Base-by-base conservation (phyloP, 176 grass and related monocot species). In the Musa beccarii region DNA sequence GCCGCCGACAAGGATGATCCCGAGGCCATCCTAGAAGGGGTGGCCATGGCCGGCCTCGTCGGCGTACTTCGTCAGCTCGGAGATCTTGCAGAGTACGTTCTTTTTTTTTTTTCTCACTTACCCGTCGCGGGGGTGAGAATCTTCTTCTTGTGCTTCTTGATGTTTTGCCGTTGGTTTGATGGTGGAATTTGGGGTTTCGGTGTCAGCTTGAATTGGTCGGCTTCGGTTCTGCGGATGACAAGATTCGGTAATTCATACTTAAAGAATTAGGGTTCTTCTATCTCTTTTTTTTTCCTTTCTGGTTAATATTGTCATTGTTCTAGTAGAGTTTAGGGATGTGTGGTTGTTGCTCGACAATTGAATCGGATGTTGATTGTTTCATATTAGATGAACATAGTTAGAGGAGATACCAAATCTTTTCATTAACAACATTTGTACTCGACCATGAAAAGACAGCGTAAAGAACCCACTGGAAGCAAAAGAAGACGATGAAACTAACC, bases 21-120 rank as follows among this genome's bases (percentile, higher is more conserved):
- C 50, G 89, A 92, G 84, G 96, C 85, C 80, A 85, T 99, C 51
- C 91, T 99, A 51, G 96, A 95, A 83, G 96, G 86, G 72, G 96
- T 94, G 81, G 96, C 96, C 80, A 99, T 99, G 91, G 90, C 89
- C 1, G 96, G 89, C 8, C 91, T 99, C 79, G 96, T 88, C 34
- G 96, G 96, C 61, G 74, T 95, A 62, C 81, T 99, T 10, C 84
- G 96, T 2, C 96, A 99, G 86, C 96, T 99, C 3, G 96, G 96
- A 85, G 91, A 99, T 95, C 96, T 99, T 66, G 84, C 96, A 0
- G 91, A 95, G 96, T 99, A 63, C 92, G 95, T 89, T 70, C 17
- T 13, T 16, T 51, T 51, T 1, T 51, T 19, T 2, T 51, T 22
- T 22, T 22, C 22, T 22, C 22, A 22, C 51, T 52, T 51, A 49